Evolutionary conservation across 768 basidiomycete genomes (phyloP), one percentile per base, ranked within the genome.

Genomic region (Albatrellus ellisii): DNA sequence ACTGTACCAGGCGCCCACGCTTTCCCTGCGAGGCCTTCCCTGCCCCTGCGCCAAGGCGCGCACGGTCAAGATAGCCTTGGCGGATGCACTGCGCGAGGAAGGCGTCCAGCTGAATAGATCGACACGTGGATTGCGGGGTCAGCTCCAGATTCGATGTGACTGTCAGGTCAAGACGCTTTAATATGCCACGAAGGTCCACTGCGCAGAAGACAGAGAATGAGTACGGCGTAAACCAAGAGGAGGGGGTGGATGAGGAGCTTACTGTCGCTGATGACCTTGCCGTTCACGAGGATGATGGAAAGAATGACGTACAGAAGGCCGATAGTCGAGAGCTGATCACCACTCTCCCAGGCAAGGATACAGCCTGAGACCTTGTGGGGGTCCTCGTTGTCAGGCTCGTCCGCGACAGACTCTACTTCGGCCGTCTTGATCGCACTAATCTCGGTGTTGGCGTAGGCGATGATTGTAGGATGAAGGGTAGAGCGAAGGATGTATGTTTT

Each of bases 401-500:
- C 66, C 0, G 67, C 68, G 14, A 66, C 70, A 11, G 65, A 65
- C 17, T 72, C 69, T 0, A 68, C 59, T 27, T 76, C 67, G 38
- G 73, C 66, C 37, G 71, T 69, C 47, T 52, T 51, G 14, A 59
- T 51, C 15, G 63, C 60, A 4, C 56, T 58, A 24, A 60, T 57
- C 39, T 73, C 71, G 0, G 73, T 68, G 12, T 68, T 52, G 1
- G 85, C 77, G 24, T 67, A 62, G 42, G 74, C 72, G 39, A 91
- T 74, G 40, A 94, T 62, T 10, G 56, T 47, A 0, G 73, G 58
- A 42, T 86, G 63, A 12, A 95, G 69, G 1, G 57, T 63, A 1
- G 89, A 91, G 35, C 90, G 80, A 14, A 95, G 65, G 33, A 92
- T 83, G 56, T 83, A 98, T 5, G 76, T 75, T 54, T 86, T 89